Percentiles rank a stretch among this genome's conserved stretches.
Conservation (phyloP, 805 yeast genomes). For the Nakazawaea populi region DNA sequence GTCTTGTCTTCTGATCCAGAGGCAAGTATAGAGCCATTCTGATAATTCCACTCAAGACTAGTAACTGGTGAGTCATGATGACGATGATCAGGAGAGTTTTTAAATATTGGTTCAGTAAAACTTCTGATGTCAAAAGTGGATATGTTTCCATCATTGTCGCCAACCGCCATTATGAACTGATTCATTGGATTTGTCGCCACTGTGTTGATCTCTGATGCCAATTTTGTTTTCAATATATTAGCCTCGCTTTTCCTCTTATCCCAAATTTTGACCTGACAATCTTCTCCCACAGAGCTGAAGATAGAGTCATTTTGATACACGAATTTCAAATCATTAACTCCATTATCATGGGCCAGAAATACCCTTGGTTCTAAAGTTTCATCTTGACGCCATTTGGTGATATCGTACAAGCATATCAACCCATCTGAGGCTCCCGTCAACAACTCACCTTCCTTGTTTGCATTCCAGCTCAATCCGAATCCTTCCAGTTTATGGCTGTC, state of each 20-base stretch:
- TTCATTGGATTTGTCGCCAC: conserved; percentile 56
- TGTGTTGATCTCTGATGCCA: conserved; percentile 40
- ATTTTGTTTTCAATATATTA: conserved; percentile 6
- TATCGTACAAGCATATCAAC: conserved; percentile 59
- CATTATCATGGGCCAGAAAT: conserved; percentile 31
- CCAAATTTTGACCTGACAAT: conserved; percentile 39
- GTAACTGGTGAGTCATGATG: conserved; percentile 54
- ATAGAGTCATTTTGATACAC: conserved; percentile 53
- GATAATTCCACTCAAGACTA: conserved; percentile 69
- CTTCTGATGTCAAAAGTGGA: conserved; percentile 63
- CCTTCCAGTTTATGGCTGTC: conserved; percentile 43
- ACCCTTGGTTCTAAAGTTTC: conserved; percentile 13
- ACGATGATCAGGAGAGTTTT: conserved; percentile 14
- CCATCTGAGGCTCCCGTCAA: conserved; percentile 64
- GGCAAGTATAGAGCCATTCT: conserved; percentile 47
- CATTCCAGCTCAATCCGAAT: conserved; percentile 74
- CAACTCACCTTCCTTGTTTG: conserved; percentile 50
- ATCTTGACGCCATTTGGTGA: conserved; percentile 33
- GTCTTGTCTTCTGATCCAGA: conserved; percentile 60
- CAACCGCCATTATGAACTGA: conserved; percentile 57
- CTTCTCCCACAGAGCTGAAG: conserved; percentile 66
- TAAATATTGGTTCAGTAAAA: conserved; percentile 22
- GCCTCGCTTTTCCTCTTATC: conserved; percentile 40
- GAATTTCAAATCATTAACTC: conserved; percentile 75
- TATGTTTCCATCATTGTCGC: conserved; percentile 52